Percentiles rank a stretch among this genome's conserved stretches.
Evolutionary conservation across 2,329 filamentous ascomycete genomes (phyloP).

Genomic region (Alternaria sp.): DNA sequence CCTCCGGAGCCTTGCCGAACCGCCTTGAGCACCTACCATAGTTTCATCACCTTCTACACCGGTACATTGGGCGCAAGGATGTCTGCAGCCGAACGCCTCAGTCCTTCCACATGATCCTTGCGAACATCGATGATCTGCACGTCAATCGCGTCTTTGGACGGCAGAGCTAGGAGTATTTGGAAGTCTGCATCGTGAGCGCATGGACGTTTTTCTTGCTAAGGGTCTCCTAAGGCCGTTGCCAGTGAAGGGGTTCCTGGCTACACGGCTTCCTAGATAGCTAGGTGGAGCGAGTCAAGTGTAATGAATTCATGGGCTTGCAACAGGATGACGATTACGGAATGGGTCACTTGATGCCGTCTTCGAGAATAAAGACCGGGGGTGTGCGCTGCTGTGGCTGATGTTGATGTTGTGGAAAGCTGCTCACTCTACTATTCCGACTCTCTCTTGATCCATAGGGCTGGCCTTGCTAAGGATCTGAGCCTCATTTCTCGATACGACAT

Average conservation of each 20-base stretch:
- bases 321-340: conserved; percentile 7
- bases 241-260: conserved; percentile 13
- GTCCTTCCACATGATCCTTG: conserved; percentile 9
- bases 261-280: conserved; percentile 14
- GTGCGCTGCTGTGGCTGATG: conserved; percentile 4
- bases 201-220: conserved; percentile 8
- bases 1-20: conserved; percentile 15
- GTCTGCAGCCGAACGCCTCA: conserved; percentile 5
- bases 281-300: conserved; percentile 16
- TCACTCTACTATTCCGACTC: background rate
- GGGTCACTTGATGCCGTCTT: conserved; percentile 10
- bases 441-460: background rate
- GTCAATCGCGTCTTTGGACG: conserved; percentile 3
- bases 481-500: background rate
- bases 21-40: conserved; percentile 5
- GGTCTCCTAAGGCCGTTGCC: conserved; percentile 6
- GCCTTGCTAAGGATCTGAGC: conserved; percentile 2
- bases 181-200: conserved; percentile 9
- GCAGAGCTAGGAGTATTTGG: conserved; percentile 11
- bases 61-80: conserved; percentile 4
- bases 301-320: conserved; percentile 10
- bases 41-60: conserved; percentile 10
- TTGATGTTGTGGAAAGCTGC: background rate
- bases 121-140: conserved; percentile 15
- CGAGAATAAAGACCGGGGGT: conserved; percentile 13